phyloP scores from a whole-genome alignment of 202 grass and related monocot species.

The Thinopyrum obtusiflorum region DNA sequence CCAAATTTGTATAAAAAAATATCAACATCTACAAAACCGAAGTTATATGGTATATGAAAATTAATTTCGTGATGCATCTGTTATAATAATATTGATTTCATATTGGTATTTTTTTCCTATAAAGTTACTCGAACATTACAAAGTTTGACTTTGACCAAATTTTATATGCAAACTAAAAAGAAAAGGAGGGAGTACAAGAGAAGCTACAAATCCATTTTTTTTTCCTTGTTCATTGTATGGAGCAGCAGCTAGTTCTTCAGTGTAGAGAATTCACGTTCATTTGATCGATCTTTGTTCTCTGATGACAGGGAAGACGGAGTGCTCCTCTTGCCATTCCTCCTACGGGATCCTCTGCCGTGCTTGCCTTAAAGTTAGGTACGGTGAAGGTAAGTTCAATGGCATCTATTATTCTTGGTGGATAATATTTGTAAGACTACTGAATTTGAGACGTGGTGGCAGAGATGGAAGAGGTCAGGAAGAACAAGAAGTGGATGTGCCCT shows the following conservation, averaged over 20 bases:
- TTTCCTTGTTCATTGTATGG: neutral
- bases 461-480: constrained; percentile 69
- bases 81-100: too few species aligned
- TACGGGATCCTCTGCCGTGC: constrained; percentile 78
- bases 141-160: too few species aligned
- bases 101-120: too few species aligned
- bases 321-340: constrained; percentile 77
- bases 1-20: too few species aligned
- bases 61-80: too few species aligned
- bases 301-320: constrained; percentile 72
- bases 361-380: constrained; percentile 88
- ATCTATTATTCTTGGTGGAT: constrained; percentile 12
- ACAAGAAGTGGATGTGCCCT: constrained; percentile 92
- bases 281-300: constrained; percentile 12
- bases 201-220: neutral
- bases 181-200: too few species aligned
- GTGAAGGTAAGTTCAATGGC: constrained; percentile 64
- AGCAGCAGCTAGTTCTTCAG: neutral
- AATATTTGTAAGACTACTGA: neutral
- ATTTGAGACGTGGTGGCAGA: constrained; percentile 42
- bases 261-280: neutral
- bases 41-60: too few species aligned
- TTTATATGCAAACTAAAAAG: too few species aligned
- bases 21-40: too few species aligned
- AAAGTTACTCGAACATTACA: too few species aligned